Percentiles rank a stretch among this genome's conserved stretches.
These are phyloP conservation scores for Aspergillus costaricaensis DNA, from an alignment of 2,329 filamentous ascomycete species.

Conservation along the genomic window DNA sequence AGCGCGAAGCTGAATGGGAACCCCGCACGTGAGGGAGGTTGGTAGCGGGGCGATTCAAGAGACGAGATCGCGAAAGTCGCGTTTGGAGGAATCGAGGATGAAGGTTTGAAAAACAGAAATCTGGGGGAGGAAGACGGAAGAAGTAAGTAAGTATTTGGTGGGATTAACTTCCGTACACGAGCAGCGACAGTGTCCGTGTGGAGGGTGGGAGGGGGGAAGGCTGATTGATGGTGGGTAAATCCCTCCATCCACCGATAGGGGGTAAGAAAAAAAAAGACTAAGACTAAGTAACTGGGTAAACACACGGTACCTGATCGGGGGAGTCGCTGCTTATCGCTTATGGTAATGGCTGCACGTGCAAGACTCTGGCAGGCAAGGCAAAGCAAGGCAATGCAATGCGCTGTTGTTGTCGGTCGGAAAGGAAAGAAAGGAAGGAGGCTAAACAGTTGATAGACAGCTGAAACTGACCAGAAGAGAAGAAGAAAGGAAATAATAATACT, in stretches of 20 bases:
- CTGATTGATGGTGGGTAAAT: neutral
- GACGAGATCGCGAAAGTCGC: neutral
- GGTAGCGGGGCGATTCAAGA: conserved; percentile 13
- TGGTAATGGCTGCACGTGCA: neutral
- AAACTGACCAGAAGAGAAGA: neutral
- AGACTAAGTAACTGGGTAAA: neutral
- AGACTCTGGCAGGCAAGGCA: neutral
- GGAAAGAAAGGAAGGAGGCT: neutral
- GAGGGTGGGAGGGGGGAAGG: neutral
- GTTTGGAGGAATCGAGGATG: neutral
- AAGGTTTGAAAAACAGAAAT: neutral
- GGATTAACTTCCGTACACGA: neutral
- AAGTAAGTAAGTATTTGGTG: conserved; percentile 1
- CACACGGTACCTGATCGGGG: neutral
- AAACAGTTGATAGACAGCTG: neutral
- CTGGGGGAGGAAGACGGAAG: neutral
- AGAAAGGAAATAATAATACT: neutral
- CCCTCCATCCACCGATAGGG: neutral
- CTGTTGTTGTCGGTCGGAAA: neutral
- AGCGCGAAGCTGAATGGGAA: conserved; percentile 18
- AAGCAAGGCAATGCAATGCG: neutral
- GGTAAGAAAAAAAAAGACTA: neutral
- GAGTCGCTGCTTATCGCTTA: neutral
- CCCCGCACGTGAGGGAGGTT: conserved; percentile 27
- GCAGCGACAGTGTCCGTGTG: neutral